Evolutionary conservation across 768 basidiomycete genomes (phyloP), one percentile per base, ranked within the genome.

Genomic region (Fomitopsis pulvina): DNA sequence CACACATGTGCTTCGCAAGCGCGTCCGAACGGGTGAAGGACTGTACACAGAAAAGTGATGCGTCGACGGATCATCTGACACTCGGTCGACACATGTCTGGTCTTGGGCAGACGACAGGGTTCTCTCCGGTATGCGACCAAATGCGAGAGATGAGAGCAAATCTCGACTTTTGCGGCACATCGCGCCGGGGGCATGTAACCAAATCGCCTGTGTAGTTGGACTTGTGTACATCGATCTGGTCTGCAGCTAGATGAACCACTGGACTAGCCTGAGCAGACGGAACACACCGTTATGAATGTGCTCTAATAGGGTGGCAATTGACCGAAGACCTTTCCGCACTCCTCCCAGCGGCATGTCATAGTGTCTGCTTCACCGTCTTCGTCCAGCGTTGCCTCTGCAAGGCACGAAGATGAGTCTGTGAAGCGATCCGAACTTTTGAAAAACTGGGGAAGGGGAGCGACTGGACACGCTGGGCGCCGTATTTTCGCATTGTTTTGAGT

Each of bases 21-120:
- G 93, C 92, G 67, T 96, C 93, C 1, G 92, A 92, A 38, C 93
- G 91, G 8, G 92, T 93, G 67, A 97, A 97, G 0, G 89, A 86
- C 60, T 93, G 93, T 94, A 59, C 21, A 48, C 22, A 8, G 25
- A 42, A 22, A 42, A 6, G 20, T 3, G 26, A 16, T 22, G 7
- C 16, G 12, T 3, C 9, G 22, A 18, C 16, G 2, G 21, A 1
- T 11, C 2, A n/a, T n/a, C n/a, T 18, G 32, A 18, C 26, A n/a
- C 37, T 11, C 18, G 21, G 4, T 11, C 9, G 20, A 4, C n/a
- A 7, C 83, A 57, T 52, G 87, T 92, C 92, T 61, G 89, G 83
- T 51, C 79, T 72, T 10, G 81, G 68, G 62, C 93, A 97, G 21
- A 78, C 82, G 61, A 92, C 95, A 0, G 92, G 93, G 60, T 92